Evolutionary conservation across 2,329 filamentous ascomycete species (phyloP), one percentile per base, ranked within the genome.

Genomic region (Penicillium griseofulvum): DNA sequence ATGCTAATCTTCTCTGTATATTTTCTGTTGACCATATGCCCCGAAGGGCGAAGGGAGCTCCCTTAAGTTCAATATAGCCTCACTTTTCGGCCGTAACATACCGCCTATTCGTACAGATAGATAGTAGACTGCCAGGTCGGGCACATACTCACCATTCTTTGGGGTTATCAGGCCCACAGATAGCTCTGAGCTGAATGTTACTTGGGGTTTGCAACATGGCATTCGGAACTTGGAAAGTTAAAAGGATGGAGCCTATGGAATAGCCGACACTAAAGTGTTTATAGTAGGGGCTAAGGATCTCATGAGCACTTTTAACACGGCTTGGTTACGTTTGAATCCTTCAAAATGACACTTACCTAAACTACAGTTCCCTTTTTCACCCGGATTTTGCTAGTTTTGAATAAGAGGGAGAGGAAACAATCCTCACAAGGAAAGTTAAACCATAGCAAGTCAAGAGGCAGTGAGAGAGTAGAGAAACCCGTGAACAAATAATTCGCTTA

Each of bases 1-100:
- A 89, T 89, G 86, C 87, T 88, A 88, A 87, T 87, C 83, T 87
- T 87, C 84, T 87, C 83, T 87, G 81, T 85, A 84, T 84, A 80
- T 80, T 83, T 83, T 82, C 80, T 84, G 79, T 81, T 83, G 81
- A 83, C 81, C 80, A 83, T 81, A 81, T 82, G 77, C n/a, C n/a
- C n/a, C n/a, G n/a, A n/a, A n/a, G n/a, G n/a, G n/a, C n/a, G n/a
- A n/a, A n/a, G n/a, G n/a, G n/a, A n/a, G n/a, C n/a, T n/a, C n/a
- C n/a, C n/a, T n/a, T n/a, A n/a, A n/a, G n/a, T n/a, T n/a, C 26
- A 22, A 49, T 68, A 69, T 69, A 70, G 60, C 37, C 52, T 14
- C 46, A 11, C 3, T 26, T 29, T 26, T 26, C 1, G 28, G 43
- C 29, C 33, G 14, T 24, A 24, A 22, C 2, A 24, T 1, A 45